A percentile compares a stretch with the other conserved stretches of the same genome.
Evolutionary conservation across 2,329 filamentous ascomycete genomes (phyloP).

Genomic region (Stylonectria norvegica): DNA sequence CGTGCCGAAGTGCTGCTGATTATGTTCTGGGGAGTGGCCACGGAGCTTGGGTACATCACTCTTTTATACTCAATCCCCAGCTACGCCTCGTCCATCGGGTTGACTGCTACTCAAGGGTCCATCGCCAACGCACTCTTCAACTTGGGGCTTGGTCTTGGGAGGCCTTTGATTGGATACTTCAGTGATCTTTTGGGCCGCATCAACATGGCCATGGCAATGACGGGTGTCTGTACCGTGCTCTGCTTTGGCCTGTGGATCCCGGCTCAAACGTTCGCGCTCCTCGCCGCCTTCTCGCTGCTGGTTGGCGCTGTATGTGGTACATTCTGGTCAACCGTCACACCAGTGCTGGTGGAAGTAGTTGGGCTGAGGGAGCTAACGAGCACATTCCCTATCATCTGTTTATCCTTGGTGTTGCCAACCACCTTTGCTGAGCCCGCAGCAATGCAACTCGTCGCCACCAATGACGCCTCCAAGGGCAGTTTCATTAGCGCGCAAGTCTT

Average conservation of each 20-base stretch:
- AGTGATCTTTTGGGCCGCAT: constrained; percentile 8
- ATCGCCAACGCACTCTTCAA: constrained; percentile 6
- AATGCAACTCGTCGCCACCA: constrained; percentile 46
- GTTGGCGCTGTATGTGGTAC: constrained; percentile 6
- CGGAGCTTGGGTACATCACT: constrained; percentile 6
- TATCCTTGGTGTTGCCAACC: constrained; percentile 53
- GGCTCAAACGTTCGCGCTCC: neutral
- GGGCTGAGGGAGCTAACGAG: constrained; percentile 55
- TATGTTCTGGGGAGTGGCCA: constrained; percentile 6
- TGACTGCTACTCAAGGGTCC: constrained; percentile 8
- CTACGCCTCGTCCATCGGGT: constrained; percentile 5
- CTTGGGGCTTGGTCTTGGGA: constrained; percentile 3
- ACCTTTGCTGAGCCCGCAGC: constrained; percentile 51
- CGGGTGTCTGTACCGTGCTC: constrained; percentile 1
- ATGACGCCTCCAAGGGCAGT: constrained; percentile 29
- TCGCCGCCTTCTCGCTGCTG: constrained; percentile 4
- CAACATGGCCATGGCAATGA: constrained; percentile 6
- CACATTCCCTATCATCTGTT: constrained; percentile 57
- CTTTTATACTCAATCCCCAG: constrained; percentile 8
- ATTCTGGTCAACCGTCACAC: constrained; percentile 44
- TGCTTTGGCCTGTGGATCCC: constrained; percentile 10
- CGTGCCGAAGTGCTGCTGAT: constrained; percentile 7
- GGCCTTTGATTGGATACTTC: constrained; percentile 7
- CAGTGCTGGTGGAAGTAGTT: constrained; percentile 59
- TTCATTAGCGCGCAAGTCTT: constrained; percentile 60